Base-by-base conservation (phyloP, 306 rosid genomes). In the Cucurbita pepo region DNA sequence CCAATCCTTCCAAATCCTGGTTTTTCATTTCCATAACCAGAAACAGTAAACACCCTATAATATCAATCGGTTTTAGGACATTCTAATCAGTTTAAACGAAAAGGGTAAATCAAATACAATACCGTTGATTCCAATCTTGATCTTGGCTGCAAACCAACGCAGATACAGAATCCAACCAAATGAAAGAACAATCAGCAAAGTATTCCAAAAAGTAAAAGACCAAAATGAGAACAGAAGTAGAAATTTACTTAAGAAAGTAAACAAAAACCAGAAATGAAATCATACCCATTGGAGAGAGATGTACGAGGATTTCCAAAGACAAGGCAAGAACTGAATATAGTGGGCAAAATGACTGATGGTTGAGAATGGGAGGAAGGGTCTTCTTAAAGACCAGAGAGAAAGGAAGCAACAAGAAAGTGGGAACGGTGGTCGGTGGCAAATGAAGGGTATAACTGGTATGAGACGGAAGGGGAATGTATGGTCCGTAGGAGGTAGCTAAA, bases 51-150 rank as follows among this genome's bases (percentile, higher is more conserved):
- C 30, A 25, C 2, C 30, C 30, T 2, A 25, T 25, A 43, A 10
- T n/a, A 21, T 10, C 1, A 2, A 56, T 13, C 62, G 56, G 76
- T 73, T 76, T 30, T 34, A 58, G 3, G 18, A 3, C 54, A 47
- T 36, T 15, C 48, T 38, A 61, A 61, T 16, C 69, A 37, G 22
- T 37, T 61, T 1, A 61, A 61, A 36, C 69, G n/a, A 61, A 61
- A 38, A 16, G 22, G 13, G 25, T 0, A 16, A 61, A 37, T 14
- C 22, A 0, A 41, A 61, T 61, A 3, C 19, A 4, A 30, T 71
- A 90, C 94, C 96, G 52, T 90, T 86, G 87, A 90, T 88, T 83
- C 96, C 94, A 83, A 88, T 78, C 87, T 90, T 90, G 79, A 90
- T 66, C 83, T 90, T 90, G 74, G 82, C 96, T 88, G 90, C 51